Conservation (phyloP, 2,329 filamentous ascomycete species). For the Fusarium sambucinum region DNA sequence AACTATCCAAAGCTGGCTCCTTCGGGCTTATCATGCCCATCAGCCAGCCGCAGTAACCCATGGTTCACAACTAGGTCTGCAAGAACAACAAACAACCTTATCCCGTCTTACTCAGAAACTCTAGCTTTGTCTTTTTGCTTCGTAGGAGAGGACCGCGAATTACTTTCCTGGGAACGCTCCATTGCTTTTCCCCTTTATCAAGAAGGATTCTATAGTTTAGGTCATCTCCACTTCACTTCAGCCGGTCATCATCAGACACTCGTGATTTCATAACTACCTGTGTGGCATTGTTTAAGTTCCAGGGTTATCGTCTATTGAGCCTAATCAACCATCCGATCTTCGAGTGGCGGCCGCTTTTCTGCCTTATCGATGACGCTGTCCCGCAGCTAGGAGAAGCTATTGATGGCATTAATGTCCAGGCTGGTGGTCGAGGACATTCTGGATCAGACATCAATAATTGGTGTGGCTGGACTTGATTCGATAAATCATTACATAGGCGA, state of each 20-base stretch:
- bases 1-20: neutral
- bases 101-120: neutral
- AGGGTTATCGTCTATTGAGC: neutral
- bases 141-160: neutral
- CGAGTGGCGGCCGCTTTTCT: neutral
- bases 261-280: neutral
- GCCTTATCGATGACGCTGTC: slow-evolving; percentile 7
- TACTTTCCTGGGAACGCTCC: neutral
- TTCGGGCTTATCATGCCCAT: neutral
- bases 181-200: neutral
- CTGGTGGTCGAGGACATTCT: neutral
- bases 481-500: neutral
- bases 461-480: neutral
- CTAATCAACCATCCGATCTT: neutral
- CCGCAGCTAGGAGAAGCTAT: slow-evolving; percentile 1
- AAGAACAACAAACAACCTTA: slow-evolving; percentile 7
- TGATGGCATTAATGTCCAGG: neutral
- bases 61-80: slow-evolving; percentile 8
- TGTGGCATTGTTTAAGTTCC: neutral
- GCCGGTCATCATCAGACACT: slow-evolving; percentile 5
- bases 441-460: neutral
- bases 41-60: slow-evolving; percentile 17
- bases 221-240: slow-evolving; percentile 15
- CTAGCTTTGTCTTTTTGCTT: neutral
- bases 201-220: slow-evolving; percentile 1